Percentiles rank a stretch among this genome's conserved stretches.
Conservation (phyloP, 2,329 filamentous ascomycete genomes). For the Stachybotrys echinatus region DNA sequence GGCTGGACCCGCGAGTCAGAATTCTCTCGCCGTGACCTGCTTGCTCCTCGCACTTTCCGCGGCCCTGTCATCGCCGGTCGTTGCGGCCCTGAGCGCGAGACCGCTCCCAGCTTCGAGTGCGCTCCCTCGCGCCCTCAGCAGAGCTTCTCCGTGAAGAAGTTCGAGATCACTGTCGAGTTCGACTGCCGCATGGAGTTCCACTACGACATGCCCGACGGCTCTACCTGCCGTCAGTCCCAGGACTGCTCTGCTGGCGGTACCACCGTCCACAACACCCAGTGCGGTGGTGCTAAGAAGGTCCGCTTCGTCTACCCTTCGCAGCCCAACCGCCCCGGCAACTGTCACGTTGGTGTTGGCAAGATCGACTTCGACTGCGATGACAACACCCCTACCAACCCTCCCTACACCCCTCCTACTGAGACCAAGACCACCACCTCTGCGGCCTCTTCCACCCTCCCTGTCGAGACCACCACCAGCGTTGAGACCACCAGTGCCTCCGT, state of each 20-base stretch:
- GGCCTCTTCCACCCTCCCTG: not conserved
- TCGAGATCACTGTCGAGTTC: slow-evolving; percentile 69
- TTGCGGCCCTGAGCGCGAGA: slow-evolving; percentile 37
- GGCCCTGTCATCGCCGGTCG: slow-evolving; percentile 57
- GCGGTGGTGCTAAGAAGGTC: slow-evolving; percentile 83
- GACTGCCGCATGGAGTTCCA: slow-evolving; percentile 79
- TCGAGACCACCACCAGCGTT: not conserved
- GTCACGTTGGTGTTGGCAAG: slow-evolving; percentile 67
- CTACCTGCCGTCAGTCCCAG: slow-evolving; percentile 72
- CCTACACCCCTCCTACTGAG: slow-evolving; percentile 1
- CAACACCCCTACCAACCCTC: slow-evolving; percentile 12
- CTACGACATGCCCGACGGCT: slow-evolving; percentile 81
- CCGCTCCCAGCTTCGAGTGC: slow-evolving; percentile 55
- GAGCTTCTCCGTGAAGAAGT: slow-evolving; percentile 69
- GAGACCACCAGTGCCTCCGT: slow-evolving; percentile 15
- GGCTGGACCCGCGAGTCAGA: slow-evolving; percentile 66
- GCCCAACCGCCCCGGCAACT: slow-evolving; percentile 47
- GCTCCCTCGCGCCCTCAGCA: slow-evolving; percentile 19
- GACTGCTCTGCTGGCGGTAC: slow-evolving; percentile 63
- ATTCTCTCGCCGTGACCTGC: slow-evolving; percentile 50
- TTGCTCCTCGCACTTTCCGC: slow-evolving; percentile 43
- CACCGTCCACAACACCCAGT: slow-evolving; percentile 77
- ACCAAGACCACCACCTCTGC: not conserved
- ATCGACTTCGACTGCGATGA: slow-evolving; percentile 68
- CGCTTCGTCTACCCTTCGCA: slow-evolving; percentile 63